Evolutionary conservation across 2,329 filamentous ascomycete genomes (phyloP).

Genomic region (Xylariaceae sp.): DNA sequence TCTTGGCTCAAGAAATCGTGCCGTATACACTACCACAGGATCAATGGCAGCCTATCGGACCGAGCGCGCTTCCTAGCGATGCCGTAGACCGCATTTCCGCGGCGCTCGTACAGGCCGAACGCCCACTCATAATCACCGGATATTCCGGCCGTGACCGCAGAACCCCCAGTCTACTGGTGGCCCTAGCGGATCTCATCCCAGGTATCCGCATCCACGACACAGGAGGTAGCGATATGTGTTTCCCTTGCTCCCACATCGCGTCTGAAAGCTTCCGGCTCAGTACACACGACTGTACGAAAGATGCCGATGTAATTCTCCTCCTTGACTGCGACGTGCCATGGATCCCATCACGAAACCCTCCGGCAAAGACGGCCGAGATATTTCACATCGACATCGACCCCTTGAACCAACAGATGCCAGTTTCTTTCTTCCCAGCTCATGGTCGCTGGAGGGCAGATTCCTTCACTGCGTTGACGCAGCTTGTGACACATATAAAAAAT

Average conservation of each 20-base stretch:
- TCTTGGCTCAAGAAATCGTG: constrained; percentile 61
- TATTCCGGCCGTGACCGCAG: constrained; percentile 44
- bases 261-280: constrained; percentile 54
- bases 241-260: constrained; percentile 31
- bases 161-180: constrained; percentile 41
- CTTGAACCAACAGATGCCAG: constrained; percentile 58
- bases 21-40: constrained; percentile 21
- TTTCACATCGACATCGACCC: constrained; percentile 65
- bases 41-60: constrained; percentile 23
- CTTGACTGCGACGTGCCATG: constrained; percentile 68
- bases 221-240: constrained; percentile 47
- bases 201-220: constrained; percentile 49
- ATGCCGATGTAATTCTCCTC: constrained; percentile 62
- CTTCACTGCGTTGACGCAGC: constrained; percentile 37
- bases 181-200: constrained; percentile 42
- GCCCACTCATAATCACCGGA: constrained; percentile 46
- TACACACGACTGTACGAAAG: constrained; percentile 53
- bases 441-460: constrained; percentile 48
- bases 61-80: constrained; percentile 29
- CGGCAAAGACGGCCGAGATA: constrained; percentile 52
- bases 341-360: constrained; percentile 62
- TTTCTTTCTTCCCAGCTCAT: constrained; percentile 53
- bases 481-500: constrained; percentile 23
- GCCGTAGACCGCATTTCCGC: constrained; percentile 40
- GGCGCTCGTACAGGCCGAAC: constrained; percentile 41